Evolutionary conservation across 257 asterid genomes (phyloP).

Genomic region (Solanum peruvianum): DNA sequence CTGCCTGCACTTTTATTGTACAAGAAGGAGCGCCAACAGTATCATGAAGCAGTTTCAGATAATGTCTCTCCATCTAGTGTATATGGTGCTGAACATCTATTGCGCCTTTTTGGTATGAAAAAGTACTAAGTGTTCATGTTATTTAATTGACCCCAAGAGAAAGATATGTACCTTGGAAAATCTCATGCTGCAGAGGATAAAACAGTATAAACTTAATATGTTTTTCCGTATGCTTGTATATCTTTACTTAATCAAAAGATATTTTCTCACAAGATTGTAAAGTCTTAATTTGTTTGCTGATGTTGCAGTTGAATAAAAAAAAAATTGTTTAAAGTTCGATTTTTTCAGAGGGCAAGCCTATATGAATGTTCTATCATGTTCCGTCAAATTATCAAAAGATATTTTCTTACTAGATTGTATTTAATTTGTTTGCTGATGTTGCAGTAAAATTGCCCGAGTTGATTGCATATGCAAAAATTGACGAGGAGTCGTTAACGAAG

Average conservation of each 20-base stretch:
- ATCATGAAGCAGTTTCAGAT: conserved; percentile 47
- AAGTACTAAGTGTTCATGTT: not conserved
- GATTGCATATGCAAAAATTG: conserved; percentile 55
- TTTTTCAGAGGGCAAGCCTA: too few relatives aligned
- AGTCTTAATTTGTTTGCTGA: conserved; percentile 6
- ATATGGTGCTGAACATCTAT: conserved; percentile 94
- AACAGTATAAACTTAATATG: not conserved
- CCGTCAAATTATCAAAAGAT: not conserved
- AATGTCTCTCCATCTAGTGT: conserved; percentile 64
- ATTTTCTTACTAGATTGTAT: not conserved
- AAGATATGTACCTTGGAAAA: not conserved
- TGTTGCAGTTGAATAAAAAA: conserved; percentile 34
- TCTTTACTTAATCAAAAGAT: not conserved
- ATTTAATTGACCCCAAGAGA: not conserved
- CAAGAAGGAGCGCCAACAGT: conserved; percentile 86
- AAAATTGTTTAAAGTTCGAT: too few relatives aligned
- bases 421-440: conserved; percentile 14
- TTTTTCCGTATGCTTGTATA: not conserved
- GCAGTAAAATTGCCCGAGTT: conserved; percentile 93
- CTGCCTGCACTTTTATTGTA: conserved; percentile 69
- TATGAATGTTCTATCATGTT: too few relatives aligned
- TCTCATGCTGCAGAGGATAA: not conserved
- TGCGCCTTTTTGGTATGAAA: conserved; percentile 88
- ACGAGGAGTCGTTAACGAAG: conserved; percentile 55
- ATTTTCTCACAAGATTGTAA: too few relatives aligned